phyloP scores from a whole-genome alignment of 2,329 filamentous ascomycete genomes.

The Sporothrix phasma region DNA sequence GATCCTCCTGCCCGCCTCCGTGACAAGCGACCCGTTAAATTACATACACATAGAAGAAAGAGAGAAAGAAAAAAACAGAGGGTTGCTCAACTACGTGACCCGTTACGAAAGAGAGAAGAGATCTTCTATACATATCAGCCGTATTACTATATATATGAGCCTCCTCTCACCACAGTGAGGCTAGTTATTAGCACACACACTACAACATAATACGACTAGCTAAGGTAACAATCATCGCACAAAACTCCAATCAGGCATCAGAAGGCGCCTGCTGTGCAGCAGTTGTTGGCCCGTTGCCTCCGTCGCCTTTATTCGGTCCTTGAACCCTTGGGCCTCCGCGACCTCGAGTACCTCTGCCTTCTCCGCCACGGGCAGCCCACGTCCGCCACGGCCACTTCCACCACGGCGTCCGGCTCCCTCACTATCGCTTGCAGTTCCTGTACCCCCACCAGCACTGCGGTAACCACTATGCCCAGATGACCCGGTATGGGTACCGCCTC shows the following conservation, averaged over 20 bases:
- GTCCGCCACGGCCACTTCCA: constrained; percentile 46
- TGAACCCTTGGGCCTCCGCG: constrained; percentile 37
- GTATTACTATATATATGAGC: too few species aligned
- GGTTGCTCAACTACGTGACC: too few species aligned
- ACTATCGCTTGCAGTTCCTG: constrained; percentile 64
- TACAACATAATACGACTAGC: neutral
- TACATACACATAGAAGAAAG: too few species aligned
- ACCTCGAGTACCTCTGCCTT: constrained; percentile 46
- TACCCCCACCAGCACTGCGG: constrained; percentile 71
- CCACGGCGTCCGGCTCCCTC: constrained; percentile 46
- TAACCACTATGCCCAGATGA: constrained; percentile 57
- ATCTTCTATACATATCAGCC: too few species aligned
- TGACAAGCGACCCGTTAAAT: too few species aligned
- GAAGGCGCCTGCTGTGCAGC: constrained; percentile 41
- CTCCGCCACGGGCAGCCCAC: constrained; percentile 42
- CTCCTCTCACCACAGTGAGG: too few species aligned
- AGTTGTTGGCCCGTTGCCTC: constrained; percentile 44
- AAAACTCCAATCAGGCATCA: constrained; percentile 12
- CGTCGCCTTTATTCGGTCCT: constrained; percentile 41
- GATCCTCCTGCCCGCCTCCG: too few species aligned
- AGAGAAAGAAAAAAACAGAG: too few species aligned
- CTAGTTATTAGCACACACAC: too few species aligned
- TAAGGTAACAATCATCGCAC: neutral
- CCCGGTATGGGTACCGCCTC: constrained; percentile 47
- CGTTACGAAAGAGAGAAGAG: too few species aligned